Conservation (phyloP, 2,329 filamentous ascomycete species). For the Verticillium dahliae region DNA sequence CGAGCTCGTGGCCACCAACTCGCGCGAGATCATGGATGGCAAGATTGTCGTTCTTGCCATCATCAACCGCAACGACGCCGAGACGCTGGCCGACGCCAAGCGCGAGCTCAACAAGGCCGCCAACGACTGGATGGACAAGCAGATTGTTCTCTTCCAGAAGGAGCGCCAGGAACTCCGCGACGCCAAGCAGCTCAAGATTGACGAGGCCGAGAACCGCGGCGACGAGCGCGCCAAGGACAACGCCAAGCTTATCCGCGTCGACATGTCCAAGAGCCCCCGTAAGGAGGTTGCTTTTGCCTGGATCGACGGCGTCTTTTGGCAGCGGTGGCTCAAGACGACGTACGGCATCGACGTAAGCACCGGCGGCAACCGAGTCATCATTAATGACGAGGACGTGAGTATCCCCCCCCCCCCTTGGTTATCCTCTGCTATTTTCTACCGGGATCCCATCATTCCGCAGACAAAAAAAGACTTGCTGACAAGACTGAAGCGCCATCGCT, state of each 20-base stretch:
- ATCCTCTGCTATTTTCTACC: background rate
- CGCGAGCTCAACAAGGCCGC: conserved; percentile 94
- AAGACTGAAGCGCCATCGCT: conserved; percentile 67
- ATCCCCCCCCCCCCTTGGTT: background rate
- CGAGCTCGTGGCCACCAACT: conserved; percentile 85
- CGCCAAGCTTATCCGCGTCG: conserved; percentile 87
- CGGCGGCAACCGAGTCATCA: conserved; percentile 87
- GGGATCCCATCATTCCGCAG: too few relatives aligned
- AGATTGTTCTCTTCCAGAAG: conserved; percentile 83
- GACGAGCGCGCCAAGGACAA: conserved; percentile 80
- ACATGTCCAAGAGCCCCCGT: conserved; percentile 79
- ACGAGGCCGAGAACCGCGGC: conserved; percentile 89
- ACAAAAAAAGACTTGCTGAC: conserved; percentile 23
- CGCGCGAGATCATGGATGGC: conserved; percentile 88
- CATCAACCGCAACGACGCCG: conserved; percentile 70
- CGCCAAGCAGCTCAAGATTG: conserved; percentile 89
- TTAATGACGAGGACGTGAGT: conserved; percentile 94
- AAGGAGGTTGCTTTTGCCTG: conserved; percentile 94
- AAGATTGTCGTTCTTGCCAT: conserved; percentile 93
- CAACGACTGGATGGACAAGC: conserved; percentile 96
- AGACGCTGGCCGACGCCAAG: conserved; percentile 71
- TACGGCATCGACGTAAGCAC: conserved; percentile 86
- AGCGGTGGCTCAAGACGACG: conserved; percentile 91
- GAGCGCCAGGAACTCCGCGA: conserved; percentile 91
- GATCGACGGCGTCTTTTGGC: conserved; percentile 97